A percentile compares a stretch with the other conserved stretches of the same genome.
These are phyloP conservation scores for Candida pini DNA, from an alignment of 805 yeast species.

Conservation along the genomic window DNA sequence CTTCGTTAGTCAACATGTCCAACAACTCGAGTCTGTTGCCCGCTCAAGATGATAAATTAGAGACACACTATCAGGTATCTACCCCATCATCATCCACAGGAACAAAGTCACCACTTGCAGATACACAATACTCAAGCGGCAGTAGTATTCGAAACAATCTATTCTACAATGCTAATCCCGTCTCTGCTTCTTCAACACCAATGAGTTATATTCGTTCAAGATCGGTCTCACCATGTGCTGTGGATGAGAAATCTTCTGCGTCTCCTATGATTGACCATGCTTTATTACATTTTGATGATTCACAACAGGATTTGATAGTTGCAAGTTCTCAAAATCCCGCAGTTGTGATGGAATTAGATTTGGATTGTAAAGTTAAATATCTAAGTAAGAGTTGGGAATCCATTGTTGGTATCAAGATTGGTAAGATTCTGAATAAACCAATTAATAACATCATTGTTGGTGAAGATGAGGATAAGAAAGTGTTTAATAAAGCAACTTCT, in stretches of 20 bases:
- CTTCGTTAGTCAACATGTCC: no score
- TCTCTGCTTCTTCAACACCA: no score
- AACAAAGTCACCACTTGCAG: no score
- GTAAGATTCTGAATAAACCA: constrained; percentile 50
- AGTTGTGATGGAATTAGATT: constrained; percentile 76
- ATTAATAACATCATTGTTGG: constrained; percentile 65
- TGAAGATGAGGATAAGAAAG: constrained; percentile 53
- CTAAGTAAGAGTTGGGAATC: constrained; percentile 73
- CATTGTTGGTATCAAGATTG: constrained; percentile 62
- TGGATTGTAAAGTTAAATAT: constrained; percentile 73
- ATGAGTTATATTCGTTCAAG: constrained; percentile 11
- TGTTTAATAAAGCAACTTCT: constrained; percentile 64
- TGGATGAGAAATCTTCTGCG: no score
- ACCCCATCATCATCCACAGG: no score
- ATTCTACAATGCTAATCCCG: no score
- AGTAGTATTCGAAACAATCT: no score
- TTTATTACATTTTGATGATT: constrained; percentile 6
- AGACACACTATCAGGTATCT: no score
- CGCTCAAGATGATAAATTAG: no score
- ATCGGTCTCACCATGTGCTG: constrained; percentile 17
- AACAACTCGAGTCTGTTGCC: no score
- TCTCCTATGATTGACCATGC: constrained; percentile 11
- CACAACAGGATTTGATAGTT: constrained; percentile 39
- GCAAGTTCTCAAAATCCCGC: constrained; percentile 71
- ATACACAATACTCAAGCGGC: no score